These are phyloP conservation scores for Alternaria longipes DNA, from an alignment of 2,329 filamentous ascomycete genomes.

Conservation along the genomic window DNA sequence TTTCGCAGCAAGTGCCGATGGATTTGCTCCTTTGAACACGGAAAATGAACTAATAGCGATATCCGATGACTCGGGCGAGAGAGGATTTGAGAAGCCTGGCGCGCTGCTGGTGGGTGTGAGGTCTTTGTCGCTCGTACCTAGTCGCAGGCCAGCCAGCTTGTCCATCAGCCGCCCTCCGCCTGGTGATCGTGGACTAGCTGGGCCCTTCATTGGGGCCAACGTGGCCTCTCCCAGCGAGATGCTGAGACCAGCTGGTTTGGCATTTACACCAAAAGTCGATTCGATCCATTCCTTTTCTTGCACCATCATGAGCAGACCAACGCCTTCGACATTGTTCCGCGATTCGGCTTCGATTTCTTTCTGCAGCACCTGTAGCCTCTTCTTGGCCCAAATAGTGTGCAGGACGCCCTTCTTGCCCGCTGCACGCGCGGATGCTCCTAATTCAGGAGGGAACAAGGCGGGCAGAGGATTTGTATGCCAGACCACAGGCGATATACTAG, in stretches of 20 bases:
- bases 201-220: conserved; percentile 61
- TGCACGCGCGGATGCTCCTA: conserved; percentile 72
- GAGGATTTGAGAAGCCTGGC: conserved; percentile 54
- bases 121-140: conserved; percentile 76
- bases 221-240: conserved; percentile 49
- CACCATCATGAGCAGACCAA: conserved; percentile 83
- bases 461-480: conserved; percentile 81
- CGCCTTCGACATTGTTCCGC: conserved; percentile 77
- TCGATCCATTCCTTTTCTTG: conserved; percentile 88
- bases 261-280: conserved; percentile 74
- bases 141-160: conserved; percentile 79
- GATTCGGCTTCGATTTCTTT: conserved; percentile 80
- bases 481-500: conserved; percentile 53
- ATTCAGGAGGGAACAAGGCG: conserved; percentile 82
- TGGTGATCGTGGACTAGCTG: conserved; percentile 68
- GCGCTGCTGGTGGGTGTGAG: conserved; percentile 59
- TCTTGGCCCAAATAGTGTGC: conserved; percentile 91
- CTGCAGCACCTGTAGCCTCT: conserved; percentile 77
- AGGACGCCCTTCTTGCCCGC: conserved; percentile 82
- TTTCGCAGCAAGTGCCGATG: conserved; percentile 54
- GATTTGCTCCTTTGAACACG: conserved; percentile 62
- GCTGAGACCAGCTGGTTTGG: conserved; percentile 53
- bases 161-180: conserved; percentile 76
- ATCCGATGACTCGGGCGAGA: conserved; percentile 71
- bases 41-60: conserved; percentile 69